These are phyloP conservation scores for Fraxinus greggii DNA, from an alignment of 305 asterid species.

Conservation along the genomic window DNA sequence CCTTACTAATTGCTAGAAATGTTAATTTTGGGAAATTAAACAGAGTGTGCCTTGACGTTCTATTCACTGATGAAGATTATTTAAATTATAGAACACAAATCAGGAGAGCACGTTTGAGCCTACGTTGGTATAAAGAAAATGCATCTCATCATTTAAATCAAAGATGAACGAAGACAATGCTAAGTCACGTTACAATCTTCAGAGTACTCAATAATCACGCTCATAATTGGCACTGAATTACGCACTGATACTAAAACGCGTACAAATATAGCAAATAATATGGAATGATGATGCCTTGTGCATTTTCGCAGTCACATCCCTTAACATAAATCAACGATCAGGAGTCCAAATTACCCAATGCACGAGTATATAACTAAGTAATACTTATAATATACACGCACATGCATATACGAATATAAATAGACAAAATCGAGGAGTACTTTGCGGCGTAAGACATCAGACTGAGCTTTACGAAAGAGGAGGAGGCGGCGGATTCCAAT, in stretches of 20 bases:
- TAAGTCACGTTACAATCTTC: neutral
- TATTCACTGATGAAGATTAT: neutral
- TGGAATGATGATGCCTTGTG: neutral
- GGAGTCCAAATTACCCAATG: constrained; percentile 16
- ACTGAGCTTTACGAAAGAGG: constrained; percentile 75
- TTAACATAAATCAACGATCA: neutral
- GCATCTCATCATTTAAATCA: neutral
- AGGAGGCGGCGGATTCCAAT: constrained; percentile 89
- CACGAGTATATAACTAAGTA: neutral
- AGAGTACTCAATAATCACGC: neutral
- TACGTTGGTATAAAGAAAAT: neutral
- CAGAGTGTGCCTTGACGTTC: neutral
- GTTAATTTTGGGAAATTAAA: neutral
- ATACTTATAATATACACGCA: constrained; percentile 3
- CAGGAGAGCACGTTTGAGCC: neutral
- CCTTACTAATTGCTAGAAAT: neutral
- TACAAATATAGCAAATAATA: neutral
- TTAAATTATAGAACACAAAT: neutral
- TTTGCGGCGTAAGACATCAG: constrained; percentile 75
- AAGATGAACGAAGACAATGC: neutral
- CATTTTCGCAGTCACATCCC: neutral
- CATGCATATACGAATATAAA: neutral
- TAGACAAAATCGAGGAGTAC: constrained; percentile 34
- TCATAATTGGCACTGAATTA: neutral
- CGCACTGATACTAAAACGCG: neutral